Percentiles rank a stretch among this genome's conserved stretches.
These are phyloP conservation scores for Penicillium sp. DNA, from an alignment of 2,329 filamentous ascomycete genomes.

Conservation along the genomic window DNA sequence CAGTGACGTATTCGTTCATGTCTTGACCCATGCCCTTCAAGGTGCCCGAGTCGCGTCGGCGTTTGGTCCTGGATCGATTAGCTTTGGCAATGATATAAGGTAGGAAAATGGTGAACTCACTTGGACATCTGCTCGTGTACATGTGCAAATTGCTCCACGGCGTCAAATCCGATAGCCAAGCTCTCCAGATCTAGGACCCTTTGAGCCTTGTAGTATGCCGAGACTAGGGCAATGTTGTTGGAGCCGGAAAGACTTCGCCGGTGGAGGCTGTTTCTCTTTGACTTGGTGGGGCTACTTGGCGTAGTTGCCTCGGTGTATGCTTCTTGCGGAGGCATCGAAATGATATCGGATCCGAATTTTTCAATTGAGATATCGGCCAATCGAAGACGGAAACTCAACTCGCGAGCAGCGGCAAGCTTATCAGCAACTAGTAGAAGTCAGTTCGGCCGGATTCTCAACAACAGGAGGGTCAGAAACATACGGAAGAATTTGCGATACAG, in stretches of 20 bases:
- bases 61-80: constrained; percentile 24
- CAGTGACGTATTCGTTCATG: constrained; percentile 55
- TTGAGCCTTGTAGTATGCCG: constrained; percentile 49
- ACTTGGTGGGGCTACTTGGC: constrained; percentile 33
- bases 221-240: constrained; percentile 24
- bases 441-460: neutral
- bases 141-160: constrained; percentile 64
- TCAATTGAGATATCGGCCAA: constrained; percentile 47
- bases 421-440: constrained; percentile 30
- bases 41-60: constrained; percentile 32
- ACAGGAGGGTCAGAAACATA: constrained; percentile 51
- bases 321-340: constrained; percentile 17
- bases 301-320: constrained; percentile 25
- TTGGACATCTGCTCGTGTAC: constrained; percentile 47
- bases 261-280: constrained; percentile 25
- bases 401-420: constrained; percentile 53
- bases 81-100: constrained; percentile 3
- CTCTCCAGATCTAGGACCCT: constrained; percentile 68
- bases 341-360: constrained; percentile 38
- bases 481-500: constrained; percentile 82
- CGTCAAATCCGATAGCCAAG: constrained; percentile 63
- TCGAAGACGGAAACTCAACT: constrained; percentile 51
- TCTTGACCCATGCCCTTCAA: constrained; percentile 53
- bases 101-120: constrained; percentile 26
- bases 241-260: constrained; percentile 26